A percentile compares a stretch with the other conserved stretches of the same genome.
Conservation (phyloP, 805 yeast genomes). For the Saccharomycopsis sp. region DNA sequence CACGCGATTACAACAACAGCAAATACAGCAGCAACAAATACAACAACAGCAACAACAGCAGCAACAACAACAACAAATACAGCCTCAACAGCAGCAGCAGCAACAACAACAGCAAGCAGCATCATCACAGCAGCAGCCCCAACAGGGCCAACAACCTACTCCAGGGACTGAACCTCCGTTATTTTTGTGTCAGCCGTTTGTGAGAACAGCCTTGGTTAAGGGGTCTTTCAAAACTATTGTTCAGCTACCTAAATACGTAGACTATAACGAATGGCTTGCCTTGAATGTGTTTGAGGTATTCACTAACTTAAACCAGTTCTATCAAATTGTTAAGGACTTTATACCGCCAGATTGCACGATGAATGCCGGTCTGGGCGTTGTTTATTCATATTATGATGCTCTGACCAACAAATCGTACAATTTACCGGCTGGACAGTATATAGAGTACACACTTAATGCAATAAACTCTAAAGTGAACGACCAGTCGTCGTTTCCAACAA, state of each 20-base stretch:
- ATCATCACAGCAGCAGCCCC: constrained; percentile 8
- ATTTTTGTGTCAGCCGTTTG: constrained; percentile 87
- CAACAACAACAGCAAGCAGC: constrained; percentile 22
- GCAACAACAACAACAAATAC: constrained; percentile 25
- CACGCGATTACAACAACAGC: constrained; percentile 9
- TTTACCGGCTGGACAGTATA: constrained; percentile 88
- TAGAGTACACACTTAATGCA: constrained; percentile 89
- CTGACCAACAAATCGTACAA: constrained; percentile 69
- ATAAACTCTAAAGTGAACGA: constrained; percentile 82
- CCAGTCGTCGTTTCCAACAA: constrained; percentile 86
- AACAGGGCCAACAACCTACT: constrained; percentile 10
- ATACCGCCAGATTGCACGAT: constrained; percentile 86
- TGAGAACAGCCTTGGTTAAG: constrained; percentile 88
- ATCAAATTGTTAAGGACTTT: constrained; percentile 85
- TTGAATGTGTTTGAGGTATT: constrained; percentile 85
- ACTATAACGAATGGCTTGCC: constrained; percentile 93
- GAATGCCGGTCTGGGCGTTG: constrained; percentile 93
- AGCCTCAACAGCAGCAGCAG: constrained; percentile 14
- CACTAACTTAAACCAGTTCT: constrained; percentile 79
- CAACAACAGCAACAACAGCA: constrained; percentile 25
- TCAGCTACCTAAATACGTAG: constrained; percentile 91
- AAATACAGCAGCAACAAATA: constrained; percentile 6
- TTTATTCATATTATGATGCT: constrained; percentile 84
- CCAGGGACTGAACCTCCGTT: constrained; percentile 30
- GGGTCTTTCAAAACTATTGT: constrained; percentile 96